These are phyloP conservation scores for Lasiosphaeriaceae sp. DNA, from an alignment of 495 filamentous ascomycete species.

Conservation along the genomic window DNA sequence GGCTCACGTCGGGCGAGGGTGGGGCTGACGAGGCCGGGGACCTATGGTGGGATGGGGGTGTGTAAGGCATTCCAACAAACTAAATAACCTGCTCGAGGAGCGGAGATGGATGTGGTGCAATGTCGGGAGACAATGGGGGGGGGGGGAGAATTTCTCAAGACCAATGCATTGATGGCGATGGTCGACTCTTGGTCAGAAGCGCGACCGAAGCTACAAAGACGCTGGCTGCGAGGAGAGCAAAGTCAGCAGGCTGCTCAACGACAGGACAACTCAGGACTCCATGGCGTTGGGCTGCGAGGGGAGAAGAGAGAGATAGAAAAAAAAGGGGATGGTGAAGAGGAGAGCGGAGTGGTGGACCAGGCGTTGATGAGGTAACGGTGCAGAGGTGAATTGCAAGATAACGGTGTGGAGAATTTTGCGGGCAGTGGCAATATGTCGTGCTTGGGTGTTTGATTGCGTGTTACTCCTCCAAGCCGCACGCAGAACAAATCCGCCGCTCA, in stretches of 20 bases:
- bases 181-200: slow-evolving; percentile 5
- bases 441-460: neutral
- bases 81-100: slow-evolving; percentile 1
- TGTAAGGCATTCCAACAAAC: slow-evolving; percentile 76
- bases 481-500: slow-evolving; percentile 1
- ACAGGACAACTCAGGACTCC: neutral
- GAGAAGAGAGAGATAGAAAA: neutral
- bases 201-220: slow-evolving; percentile 1
- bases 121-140: slow-evolving; percentile 8
- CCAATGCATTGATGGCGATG: slow-evolving; percentile 18
- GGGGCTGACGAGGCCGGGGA: slow-evolving; percentile 71
- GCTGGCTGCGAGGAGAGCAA: slow-evolving; percentile 1
- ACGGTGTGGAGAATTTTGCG: neutral
- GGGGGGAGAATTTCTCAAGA: slow-evolving; percentile 3
- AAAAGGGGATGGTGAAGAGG: neutral
- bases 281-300: slow-evolving; percentile 2
- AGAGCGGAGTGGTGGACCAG: neutral
- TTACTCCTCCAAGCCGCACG: neutral
- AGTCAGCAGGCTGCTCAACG: slow-evolving; percentile 12
- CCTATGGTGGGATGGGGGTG: slow-evolving; percentile 76
- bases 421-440: neutral
- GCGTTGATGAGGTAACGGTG: neutral
- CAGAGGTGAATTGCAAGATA: neutral
- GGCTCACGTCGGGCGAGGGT: slow-evolving; percentile 58
- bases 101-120: neutral